Base-by-base conservation (phyloP, 768 basidiomycete species). In the Pulveroboletus sp. region DNA sequence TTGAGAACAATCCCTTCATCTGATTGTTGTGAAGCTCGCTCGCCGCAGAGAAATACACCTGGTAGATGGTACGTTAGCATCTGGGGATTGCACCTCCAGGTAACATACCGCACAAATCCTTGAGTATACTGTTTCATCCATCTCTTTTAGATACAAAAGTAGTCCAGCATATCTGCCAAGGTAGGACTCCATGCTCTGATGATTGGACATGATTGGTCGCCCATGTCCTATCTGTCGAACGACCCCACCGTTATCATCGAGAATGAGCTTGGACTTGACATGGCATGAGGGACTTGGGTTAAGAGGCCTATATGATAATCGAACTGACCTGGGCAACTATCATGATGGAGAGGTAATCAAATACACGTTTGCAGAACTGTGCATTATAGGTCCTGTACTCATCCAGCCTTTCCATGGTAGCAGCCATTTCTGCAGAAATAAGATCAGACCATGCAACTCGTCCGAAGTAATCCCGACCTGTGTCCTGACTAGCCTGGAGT, bases 91-190 rank as follows among this genome's bases (percentile, higher is more conserved):
- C 27, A 37, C 28, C 18, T 12, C 8, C 21, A n/a, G 14, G 40
- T 35, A 9, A 76, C 87, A 49, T 61, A 95, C 95, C 35, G 86
- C 91, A 62, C 93, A 97, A 28, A 97, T 71, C 62, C 89, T 91
- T 38, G 84, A 86, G 65, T 97, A 98, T 21, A 88, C 69, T 47
- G 69, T 71, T 65, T 96, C 91, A 52, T 96, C 93, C 89, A 97
- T 95, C 73, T 98, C 95, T 65, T 92, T 94, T 49, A 97, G 70
- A 63, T 95, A 98, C 15, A 97, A 74, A 69, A 98, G 81, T 46
- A 98, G 68, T 1, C 94, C 94, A 28, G 86, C 80, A 68, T 97
- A 98, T 39, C 87, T 79, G 21, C 87, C 90, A 17, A 98, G 77
- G 66, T 92, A 91, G 32, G 75, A 73, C 61, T 97, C 92, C 65